phyloP scores from a whole-genome alignment of 371 early-diverging fungal species.

The Rhizomucor miehei region DNA sequence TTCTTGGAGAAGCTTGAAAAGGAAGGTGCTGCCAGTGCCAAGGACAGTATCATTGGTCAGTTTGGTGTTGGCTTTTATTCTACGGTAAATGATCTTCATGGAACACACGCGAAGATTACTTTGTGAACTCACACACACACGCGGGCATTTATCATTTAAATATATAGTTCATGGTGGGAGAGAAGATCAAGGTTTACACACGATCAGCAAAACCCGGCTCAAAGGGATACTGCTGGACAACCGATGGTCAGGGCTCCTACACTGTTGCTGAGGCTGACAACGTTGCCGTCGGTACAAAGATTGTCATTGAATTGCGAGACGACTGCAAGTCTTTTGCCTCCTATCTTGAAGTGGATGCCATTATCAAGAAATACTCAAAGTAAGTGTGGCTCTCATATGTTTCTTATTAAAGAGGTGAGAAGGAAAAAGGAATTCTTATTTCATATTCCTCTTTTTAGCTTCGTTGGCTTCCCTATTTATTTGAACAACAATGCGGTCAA shows the following conservation, averaged over 20 bases:
- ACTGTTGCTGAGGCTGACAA: slow-evolving; percentile 75
- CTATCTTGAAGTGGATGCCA: slow-evolving; percentile 64
- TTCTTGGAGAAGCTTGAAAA: slow-evolving; percentile 83
- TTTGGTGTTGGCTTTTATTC: slow-evolving; percentile 96
- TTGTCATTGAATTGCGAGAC: slow-evolving; percentile 89
- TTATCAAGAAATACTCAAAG: slow-evolving; percentile 95
- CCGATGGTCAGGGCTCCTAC: slow-evolving; percentile 81
- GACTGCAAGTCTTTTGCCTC: slow-evolving; percentile 87
- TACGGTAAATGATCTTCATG: slow-evolving; percentile 48
- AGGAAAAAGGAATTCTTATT: not conserved
- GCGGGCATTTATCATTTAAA: not conserved
- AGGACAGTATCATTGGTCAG: slow-evolving; percentile 93
- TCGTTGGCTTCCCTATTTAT: slow-evolving; percentile 94
- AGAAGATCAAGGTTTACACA: slow-evolving; percentile 80
- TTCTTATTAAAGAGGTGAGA: not conserved
- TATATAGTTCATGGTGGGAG: slow-evolving; percentile 81
- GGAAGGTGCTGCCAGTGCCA: slow-evolving; percentile 55
- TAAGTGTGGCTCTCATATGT: slow-evolving; percentile 25
- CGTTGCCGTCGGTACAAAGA: slow-evolving; percentile 88
- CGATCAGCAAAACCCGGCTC: slow-evolving; percentile 69
- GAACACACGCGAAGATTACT: too few species aligned
- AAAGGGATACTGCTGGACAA: slow-evolving; percentile 82
- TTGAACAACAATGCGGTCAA: slow-evolving; percentile 79
- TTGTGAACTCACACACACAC: too few species aligned
- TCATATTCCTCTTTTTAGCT: slow-evolving; percentile 35